A percentile compares a stretch with the other conserved stretches of the same genome.
Conservation (phyloP, 2,329 filamentous ascomycete species). For the Talaromyces verruculosus region DNA sequence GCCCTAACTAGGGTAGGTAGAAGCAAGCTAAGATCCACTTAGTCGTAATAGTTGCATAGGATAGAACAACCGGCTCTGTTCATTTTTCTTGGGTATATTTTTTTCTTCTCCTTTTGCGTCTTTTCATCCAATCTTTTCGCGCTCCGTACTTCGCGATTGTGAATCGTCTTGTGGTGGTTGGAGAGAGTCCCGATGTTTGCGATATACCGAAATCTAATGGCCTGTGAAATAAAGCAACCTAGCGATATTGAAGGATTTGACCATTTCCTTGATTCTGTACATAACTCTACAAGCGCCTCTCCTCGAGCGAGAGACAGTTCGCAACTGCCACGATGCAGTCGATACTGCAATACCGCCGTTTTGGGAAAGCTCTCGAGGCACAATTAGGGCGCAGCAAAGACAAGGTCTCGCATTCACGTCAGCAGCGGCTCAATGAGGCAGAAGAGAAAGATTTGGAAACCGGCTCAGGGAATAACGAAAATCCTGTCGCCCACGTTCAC, state of each 20-base stretch:
- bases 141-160: background rate
- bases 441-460: slow-evolving; percentile 15
- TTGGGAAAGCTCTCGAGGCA: slow-evolving; percentile 26
- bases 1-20: slow-evolving; percentile 8
- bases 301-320: background rate
- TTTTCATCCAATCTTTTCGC: background rate
- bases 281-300: background rate
- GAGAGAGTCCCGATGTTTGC: background rate
- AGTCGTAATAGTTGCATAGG: slow-evolving; percentile 5
- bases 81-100: background rate
- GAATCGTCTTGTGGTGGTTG: background rate
- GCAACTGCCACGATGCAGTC: slow-evolving; percentile 28
- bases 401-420: slow-evolving; percentile 23
- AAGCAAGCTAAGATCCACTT: slow-evolving; percentile 7
- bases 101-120: background rate
- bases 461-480: background rate
- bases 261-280: background rate
- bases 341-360: slow-evolving; percentile 29
- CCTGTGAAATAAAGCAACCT: background rate
- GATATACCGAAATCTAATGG: background rate
- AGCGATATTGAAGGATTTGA: background rate
- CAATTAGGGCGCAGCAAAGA: slow-evolving; percentile 26
- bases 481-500: background rate
- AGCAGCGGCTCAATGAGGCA: slow-evolving; percentile 20
- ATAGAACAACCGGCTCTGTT: background rate